Conservation (phyloP, 1,139 yeast genomes). For the Meyerozyma guilliermondii region DNA sequence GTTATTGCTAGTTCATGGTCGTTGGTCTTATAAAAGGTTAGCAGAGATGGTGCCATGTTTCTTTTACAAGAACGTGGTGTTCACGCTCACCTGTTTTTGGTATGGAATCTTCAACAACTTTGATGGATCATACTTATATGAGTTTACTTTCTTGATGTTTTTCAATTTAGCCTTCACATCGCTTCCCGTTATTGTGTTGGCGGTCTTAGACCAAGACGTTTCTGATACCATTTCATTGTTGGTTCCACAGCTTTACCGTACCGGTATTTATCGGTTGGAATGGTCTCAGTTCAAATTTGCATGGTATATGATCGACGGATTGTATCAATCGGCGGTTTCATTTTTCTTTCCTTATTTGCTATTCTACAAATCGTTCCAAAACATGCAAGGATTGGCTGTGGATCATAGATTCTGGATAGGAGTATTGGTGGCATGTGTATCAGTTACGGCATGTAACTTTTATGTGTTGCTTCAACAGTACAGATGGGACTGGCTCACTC, state of each 20-base stretch:
- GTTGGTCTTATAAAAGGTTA: slow-evolving; percentile 60
- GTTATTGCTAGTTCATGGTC: slow-evolving; percentile 54
- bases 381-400: slow-evolving; percentile 44
- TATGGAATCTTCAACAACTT: slow-evolving; percentile 52
- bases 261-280: slow-evolving; percentile 49
- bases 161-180: slow-evolving; percentile 64
- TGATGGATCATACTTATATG: slow-evolving; percentile 60
- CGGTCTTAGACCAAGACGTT: slow-evolving; percentile 59
- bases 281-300: slow-evolving; percentile 50
- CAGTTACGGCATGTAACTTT: slow-evolving; percentile 50
- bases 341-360: slow-evolving; percentile 53
- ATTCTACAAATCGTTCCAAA: slow-evolving; percentile 40
- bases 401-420: slow-evolving; percentile 61
- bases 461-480: slow-evolving; percentile 51
- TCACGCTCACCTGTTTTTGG: slow-evolving; percentile 60
- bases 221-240: slow-evolving; percentile 50
- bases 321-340: slow-evolving; percentile 52
- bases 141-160: slow-evolving; percentile 59
- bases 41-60: slow-evolving; percentile 65
- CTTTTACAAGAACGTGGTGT: slow-evolving; percentile 58
- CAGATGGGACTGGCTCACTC: slow-evolving; percentile 59
- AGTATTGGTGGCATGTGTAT: slow-evolving; percentile 40
- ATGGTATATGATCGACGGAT: slow-evolving; percentile 56
- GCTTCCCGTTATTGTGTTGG: slow-evolving; percentile 55
- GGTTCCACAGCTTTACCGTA: slow-evolving; percentile 55